Conservation (phyloP, 345 rosid genomes). For the Camelina laxa region DNA sequence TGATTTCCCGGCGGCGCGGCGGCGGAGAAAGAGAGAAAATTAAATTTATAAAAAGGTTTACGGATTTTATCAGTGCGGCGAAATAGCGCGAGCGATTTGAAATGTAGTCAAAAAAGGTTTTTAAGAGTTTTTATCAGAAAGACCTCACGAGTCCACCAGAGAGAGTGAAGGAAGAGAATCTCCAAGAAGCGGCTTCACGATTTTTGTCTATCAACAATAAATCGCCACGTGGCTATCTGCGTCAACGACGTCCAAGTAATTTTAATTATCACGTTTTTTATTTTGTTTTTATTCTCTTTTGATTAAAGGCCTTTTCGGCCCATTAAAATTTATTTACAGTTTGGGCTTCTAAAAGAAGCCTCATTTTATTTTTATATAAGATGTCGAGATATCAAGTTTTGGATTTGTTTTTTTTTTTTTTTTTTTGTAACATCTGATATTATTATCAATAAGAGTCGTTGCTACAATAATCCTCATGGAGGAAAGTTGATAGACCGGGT, state of each 20-base stretch:
- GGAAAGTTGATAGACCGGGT: too few relatives aligned
- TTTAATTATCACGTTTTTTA: background rate
- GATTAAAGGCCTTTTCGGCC: constrained; percentile 1
- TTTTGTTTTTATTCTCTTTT: constrained; percentile 1
- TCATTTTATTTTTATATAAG: background rate
- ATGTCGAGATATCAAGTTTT: too few relatives aligned
- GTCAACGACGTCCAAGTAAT: background rate
- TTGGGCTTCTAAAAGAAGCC: constrained; percentile 14
- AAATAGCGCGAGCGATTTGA: constrained; percentile 27
- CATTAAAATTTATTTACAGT: background rate
- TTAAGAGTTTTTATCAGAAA: constrained; percentile 12
- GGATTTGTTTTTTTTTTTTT: too few relatives aligned
- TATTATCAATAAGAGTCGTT: too few relatives aligned
- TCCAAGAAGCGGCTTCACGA: constrained; percentile 39
- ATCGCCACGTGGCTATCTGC: constrained; percentile 34
- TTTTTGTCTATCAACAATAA: constrained; percentile 10
- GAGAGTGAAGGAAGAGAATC: background rate
- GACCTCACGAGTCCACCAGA: constrained; percentile 28
- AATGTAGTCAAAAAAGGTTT: constrained; percentile 21
- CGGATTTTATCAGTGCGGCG: background rate
- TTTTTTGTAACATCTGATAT: too few relatives aligned
- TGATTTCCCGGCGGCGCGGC: background rate
- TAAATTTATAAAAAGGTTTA: background rate
- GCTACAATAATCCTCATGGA: too few relatives aligned
- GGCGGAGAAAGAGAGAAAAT: background rate